A percentile compares a stretch with the other conserved stretches of the same genome.
phyloP scores from a whole-genome alignment of 805 yeast species.

The Metschnikowia dekortorum region DNA sequence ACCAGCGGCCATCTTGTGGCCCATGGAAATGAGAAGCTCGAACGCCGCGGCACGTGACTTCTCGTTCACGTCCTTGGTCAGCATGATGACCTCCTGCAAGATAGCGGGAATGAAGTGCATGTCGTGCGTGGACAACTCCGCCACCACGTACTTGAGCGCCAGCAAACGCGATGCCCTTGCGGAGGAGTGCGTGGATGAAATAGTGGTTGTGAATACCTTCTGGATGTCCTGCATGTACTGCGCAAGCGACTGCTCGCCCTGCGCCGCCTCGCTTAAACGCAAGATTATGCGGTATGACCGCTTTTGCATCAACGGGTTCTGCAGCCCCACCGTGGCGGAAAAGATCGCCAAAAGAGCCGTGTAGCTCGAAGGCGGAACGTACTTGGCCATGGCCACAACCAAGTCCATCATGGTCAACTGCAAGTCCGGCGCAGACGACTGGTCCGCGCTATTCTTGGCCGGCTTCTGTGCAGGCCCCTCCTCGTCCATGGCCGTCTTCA shows the following conservation, averaged over 20 bases:
- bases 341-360: constrained; percentile 76
- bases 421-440: constrained; percentile 42
- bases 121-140: constrained; percentile 58
- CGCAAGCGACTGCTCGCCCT: constrained; percentile 53
- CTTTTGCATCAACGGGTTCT: constrained; percentile 74
- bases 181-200: constrained; percentile 57
- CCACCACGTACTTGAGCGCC: constrained; percentile 59
- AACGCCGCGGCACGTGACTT: constrained; percentile 82
- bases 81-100: constrained; percentile 81
- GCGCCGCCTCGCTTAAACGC: constrained; percentile 63
- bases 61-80: constrained; percentile 91
- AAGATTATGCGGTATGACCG: constrained; percentile 80
- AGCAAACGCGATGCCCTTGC: constrained; percentile 77
- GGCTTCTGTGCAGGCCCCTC: constrained; percentile 17
- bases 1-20: constrained; percentile 64
- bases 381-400: constrained; percentile 80
- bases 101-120: constrained; percentile 75
- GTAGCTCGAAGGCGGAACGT: constrained; percentile 67
- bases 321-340: constrained; percentile 54
- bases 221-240: constrained; percentile 56
- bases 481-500: constrained; percentile 66
- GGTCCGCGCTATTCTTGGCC: constrained; percentile 20
- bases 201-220: constrained; percentile 52
- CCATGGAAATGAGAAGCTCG: constrained; percentile 73
- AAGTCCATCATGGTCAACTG: constrained; percentile 89